These are phyloP conservation scores for Limonomyces culmigenus DNA, from an alignment of 1,284 basidiomycete species.

Conservation along the genomic window DNA sequence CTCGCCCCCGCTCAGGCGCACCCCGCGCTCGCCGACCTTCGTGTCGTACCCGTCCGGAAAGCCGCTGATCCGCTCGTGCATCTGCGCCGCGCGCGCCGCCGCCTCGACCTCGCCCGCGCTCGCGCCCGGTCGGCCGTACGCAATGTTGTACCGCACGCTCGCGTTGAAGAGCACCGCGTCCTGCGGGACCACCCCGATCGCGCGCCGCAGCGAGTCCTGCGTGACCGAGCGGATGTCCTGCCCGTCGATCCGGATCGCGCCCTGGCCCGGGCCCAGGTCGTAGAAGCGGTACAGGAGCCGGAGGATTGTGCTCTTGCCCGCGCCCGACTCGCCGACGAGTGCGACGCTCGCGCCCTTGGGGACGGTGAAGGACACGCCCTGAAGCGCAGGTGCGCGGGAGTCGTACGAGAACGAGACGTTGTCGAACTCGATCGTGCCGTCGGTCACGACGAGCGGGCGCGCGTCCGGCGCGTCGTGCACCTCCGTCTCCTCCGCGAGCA, in stretches of 20 bases:
- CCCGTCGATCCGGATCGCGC: slow-evolving; percentile 65
- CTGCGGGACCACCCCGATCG: slow-evolving; percentile 75
- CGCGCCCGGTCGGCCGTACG: slow-evolving; percentile 53
- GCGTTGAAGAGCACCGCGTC: slow-evolving; percentile 76
- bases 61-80: slow-evolving; percentile 61
- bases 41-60: slow-evolving; percentile 79
- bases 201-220: slow-evolving; percentile 58
- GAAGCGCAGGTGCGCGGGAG: slow-evolving; percentile 51
- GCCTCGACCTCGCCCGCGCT: slow-evolving; percentile 51
- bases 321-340: slow-evolving; percentile 66
- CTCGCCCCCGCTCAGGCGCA: slow-evolving; percentile 65
- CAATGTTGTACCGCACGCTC: slow-evolving; percentile 63
- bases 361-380: slow-evolving; percentile 70
- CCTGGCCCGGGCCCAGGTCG: slow-evolving; percentile 60
- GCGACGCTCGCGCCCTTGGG: slow-evolving; percentile 70
- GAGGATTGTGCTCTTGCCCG: slow-evolving; percentile 71
- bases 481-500: slow-evolving; percentile 65
- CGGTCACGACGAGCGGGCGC: slow-evolving; percentile 51
- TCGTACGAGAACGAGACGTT: slow-evolving; percentile 79
- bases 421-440: slow-evolving; percentile 76
- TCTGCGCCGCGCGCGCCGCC: slow-evolving; percentile 62
- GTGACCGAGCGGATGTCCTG: slow-evolving; percentile 77
- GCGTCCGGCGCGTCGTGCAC: slow-evolving; percentile 70
- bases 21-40: slow-evolving; percentile 67
- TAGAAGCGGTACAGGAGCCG: slow-evolving; percentile 83